Percentiles rank a stretch among this genome's conserved stretches.
Evolutionary conservation across 2,329 filamentous ascomycete species (phyloP).

Genomic region (Colletotrichum godetiae): DNA sequence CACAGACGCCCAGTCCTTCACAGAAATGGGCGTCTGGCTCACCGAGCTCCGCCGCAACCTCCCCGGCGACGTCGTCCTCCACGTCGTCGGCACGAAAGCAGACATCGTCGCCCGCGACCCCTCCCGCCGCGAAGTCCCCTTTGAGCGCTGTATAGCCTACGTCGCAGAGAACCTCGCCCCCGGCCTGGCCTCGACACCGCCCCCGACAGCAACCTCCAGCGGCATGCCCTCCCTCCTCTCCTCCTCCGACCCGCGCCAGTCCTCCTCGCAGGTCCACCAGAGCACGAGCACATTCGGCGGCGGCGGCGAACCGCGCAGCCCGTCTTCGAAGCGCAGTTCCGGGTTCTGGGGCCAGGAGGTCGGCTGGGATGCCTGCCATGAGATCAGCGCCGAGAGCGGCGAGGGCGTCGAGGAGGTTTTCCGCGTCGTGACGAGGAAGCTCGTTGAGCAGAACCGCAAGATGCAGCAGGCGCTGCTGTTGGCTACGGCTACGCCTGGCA

Average conservation of each 20-base stretch:
- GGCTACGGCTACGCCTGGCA: conserved; percentile 64
- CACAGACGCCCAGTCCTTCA: conserved; percentile 85
- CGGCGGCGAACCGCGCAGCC: conserved; percentile 66
- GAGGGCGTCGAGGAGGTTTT: conserved; percentile 98
- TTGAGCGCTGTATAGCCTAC: conserved; percentile 95
- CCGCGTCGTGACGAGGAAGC: conserved; percentile 72
- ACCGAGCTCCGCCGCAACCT: conserved; percentile 85
- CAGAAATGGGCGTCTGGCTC: conserved; percentile 93
- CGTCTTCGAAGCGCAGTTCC: conserved; percentile 74
- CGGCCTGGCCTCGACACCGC: conserved; percentile 73
- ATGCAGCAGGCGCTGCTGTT: conserved; percentile 69
- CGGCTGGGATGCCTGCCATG: conserved; percentile 97
- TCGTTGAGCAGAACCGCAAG: conserved; percentile 73
- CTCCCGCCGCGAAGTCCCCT: conserved; percentile 82
- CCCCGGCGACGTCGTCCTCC: conserved; percentile 82
- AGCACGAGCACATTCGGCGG: conserved; percentile 44
- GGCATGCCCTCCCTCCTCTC: conserved; percentile 42
- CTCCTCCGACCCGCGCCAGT: conserved; percentile 38
- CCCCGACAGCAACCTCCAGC: conserved; percentile 66
- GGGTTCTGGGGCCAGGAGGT: conserved; percentile 93
- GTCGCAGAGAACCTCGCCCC: conserved; percentile 92
- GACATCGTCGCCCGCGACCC: conserved; percentile 92
- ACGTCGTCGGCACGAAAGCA: conserved; percentile 94
- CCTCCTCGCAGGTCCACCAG: conserved; percentile 28
- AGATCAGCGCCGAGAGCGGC: conserved; percentile 93